Base-by-base conservation (phyloP, 2,329 filamentous ascomycete genomes). In the Colletotrichum plurivorum region DNA sequence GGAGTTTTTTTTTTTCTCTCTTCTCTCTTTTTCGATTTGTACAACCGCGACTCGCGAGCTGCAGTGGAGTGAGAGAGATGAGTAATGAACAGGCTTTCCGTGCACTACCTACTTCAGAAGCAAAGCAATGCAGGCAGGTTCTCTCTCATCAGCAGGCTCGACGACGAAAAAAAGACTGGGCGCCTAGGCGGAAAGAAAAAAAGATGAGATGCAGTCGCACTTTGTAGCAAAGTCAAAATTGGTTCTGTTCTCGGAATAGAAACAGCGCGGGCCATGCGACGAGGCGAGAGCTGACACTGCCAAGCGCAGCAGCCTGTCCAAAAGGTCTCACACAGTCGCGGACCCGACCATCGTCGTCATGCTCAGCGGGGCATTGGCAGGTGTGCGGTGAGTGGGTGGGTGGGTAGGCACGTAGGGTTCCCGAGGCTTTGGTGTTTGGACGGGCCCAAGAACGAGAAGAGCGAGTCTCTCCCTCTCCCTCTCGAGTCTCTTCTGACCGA, bases 241-340 rank as follows among this genome's bases (percentile, higher is more conserved):
- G 31, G 31, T 20, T 9, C 41, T 31, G 63, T 69, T 69, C 62
- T 69, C 39, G 10, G 62, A 66, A 66, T 69, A 66, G 67, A 39
- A 45, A 66, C 66, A 45, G 66, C 66, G 15, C 49, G 62, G 66
- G 45, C 55, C 67, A 67, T 67, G 67, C 59, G 36, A 54, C 63
- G 54, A 49, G 67, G 31, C 41, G 41, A 46, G 49, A 68, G 48
- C 67, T 70, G 67, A 70, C 67, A 70, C 67, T 68, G 67, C 67
- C 67, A 70, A 70, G 67, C 52, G 67, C 67, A 48, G 59, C 67
- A 70, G 59, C 52, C 61, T 57, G 63, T 60, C 56, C 36, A 27
- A 55, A 60, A 67, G 66, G 62, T 67, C 62, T 66, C 67, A 69
- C 52, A 43, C 55, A 69, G 67, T 69, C 62, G 55, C 67, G 67